phyloP scores from a whole-genome alignment of 305 asterid species.

The Fraxinus ornus region DNA sequence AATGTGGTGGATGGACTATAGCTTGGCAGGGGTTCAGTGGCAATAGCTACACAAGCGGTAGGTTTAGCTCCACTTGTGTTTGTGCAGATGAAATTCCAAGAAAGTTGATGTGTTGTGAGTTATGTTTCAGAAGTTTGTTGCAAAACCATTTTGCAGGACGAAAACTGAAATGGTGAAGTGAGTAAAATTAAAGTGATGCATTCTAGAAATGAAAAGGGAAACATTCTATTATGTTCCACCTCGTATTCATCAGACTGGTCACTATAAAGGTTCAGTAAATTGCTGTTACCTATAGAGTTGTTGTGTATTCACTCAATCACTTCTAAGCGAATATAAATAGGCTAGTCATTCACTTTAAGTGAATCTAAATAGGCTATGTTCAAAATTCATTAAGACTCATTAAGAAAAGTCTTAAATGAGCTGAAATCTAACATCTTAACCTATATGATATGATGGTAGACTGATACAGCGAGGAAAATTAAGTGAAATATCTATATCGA shows the following conservation, averaged over 20 bases:
- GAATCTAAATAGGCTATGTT: neutral
- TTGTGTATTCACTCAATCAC: neutral
- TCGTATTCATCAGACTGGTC: neutral
- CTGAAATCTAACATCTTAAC: neutral
- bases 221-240: neutral
- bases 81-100: neutral
- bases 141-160: neutral
- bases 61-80: slow-evolving; percentile 4
- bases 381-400: neutral
- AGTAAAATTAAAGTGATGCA: neutral
- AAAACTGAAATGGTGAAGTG: neutral
- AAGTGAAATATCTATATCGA: neutral
- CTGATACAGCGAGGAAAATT: neutral
- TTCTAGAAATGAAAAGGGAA: neutral
- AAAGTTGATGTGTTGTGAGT: slow-evolving; percentile 3
- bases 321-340: neutral
- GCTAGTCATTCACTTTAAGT: neutral
- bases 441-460: neutral
- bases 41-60: slow-evolving; percentile 64
- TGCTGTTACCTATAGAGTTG: neutral
- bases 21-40: slow-evolving; percentile 90
- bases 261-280: neutral
- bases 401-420: neutral
- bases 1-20: slow-evolving; percentile 98
- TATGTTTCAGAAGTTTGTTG: neutral